Percentiles rank a stretch among this genome's conserved stretches.
Evolutionary conservation across 768 basidiomycete species (phyloP).

Genomic region (Phylloporus sp.): DNA sequence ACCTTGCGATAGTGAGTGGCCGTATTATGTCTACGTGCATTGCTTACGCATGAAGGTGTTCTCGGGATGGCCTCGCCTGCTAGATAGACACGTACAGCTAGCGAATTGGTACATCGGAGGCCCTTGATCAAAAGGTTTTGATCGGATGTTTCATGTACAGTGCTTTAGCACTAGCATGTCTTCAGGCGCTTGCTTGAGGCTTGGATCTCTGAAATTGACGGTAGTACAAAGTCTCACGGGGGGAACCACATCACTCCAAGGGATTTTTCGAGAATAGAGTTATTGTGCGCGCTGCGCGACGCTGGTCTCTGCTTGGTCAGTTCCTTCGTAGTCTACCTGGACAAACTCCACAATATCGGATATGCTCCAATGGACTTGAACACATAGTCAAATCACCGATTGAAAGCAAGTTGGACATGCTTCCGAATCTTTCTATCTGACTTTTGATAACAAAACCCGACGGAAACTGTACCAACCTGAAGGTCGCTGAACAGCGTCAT

Average conservation of each 20-base stretch:
- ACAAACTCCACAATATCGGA: too few relatives aligned
- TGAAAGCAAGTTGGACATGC: constrained; percentile 92
- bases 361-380: neutral
- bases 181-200: neutral
- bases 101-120: neutral
- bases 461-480: constrained; percentile 68
- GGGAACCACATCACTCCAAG: neutral
- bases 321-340: too few relatives aligned
- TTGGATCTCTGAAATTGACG: neutral
- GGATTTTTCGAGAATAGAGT: too few relatives aligned
- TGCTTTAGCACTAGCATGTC: neutral
- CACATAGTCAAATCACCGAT: constrained; percentile 50
- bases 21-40: neutral
- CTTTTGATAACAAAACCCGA: constrained; percentile 62
- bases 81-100: neutral
- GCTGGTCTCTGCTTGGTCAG: too few relatives aligned
- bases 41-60: neutral
- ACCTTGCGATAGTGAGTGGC: constrained; percentile 11
- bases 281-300: neutral
- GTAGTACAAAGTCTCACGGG: neutral
- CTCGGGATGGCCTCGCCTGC: constrained; percentile 1
- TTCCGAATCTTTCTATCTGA: constrained; percentile 71
- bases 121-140: neutral
- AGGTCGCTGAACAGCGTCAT: constrained; percentile 77
- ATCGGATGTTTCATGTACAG: constrained; percentile 1